Conservation (phyloP, 352 stramenopile species). For the Phytopythium delawarense region DNA sequence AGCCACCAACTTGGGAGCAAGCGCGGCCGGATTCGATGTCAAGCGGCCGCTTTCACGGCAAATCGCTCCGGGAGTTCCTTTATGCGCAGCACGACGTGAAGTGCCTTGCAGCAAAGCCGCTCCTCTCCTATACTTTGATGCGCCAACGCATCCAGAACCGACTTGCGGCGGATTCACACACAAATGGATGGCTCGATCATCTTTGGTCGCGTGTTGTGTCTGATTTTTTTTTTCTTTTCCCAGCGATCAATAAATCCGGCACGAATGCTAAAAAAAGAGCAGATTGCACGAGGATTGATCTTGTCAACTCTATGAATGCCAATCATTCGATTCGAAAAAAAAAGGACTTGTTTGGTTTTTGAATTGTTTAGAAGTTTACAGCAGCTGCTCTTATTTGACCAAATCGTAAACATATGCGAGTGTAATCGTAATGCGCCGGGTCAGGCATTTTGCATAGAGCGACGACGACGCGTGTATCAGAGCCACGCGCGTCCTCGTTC, state of each 20-base stretch:
- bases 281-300: too few species aligned
- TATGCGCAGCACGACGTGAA: background rate
- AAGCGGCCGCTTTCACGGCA: too few species aligned
- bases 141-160: background rate
- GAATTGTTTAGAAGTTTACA: too few species aligned
- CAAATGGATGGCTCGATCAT: background rate
- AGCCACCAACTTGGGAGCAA: too few species aligned
- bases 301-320: too few species aligned
- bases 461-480: background rate
- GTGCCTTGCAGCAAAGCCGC: background rate
- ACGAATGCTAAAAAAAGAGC: too few species aligned
- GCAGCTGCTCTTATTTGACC: too few species aligned
- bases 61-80: too few species aligned
- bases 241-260: too few species aligned
- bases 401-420: background rate
- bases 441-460: background rate
- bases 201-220: background rate
- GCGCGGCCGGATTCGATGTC: too few species aligned
- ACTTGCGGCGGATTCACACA: background rate
- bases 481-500: background rate
- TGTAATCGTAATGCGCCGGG: background rate
- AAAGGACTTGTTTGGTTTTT: too few species aligned
- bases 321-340: too few species aligned
- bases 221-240: background rate
- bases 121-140: background rate